phyloP scores from a whole-genome alignment of 768 basidiomycete genomes.

The Kwoniella dendrophila region DNA sequence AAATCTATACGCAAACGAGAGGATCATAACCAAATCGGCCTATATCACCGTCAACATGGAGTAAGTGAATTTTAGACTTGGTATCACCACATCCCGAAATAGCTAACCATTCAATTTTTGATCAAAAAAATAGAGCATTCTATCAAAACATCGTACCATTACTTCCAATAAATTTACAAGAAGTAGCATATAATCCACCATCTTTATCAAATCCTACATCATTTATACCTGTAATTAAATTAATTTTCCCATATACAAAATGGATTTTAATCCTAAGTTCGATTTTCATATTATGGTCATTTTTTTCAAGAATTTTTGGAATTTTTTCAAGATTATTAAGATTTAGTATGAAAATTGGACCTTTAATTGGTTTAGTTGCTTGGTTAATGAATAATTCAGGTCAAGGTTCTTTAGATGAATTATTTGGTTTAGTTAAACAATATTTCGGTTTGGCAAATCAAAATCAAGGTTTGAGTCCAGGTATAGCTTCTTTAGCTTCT shows the following conservation, averaged over 20 bases:
- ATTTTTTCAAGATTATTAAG: conserved; percentile 43
- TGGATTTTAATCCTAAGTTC: conserved; percentile 41
- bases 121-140: conserved; percentile 20
- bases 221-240: conserved; percentile 34
- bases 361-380: conserved; percentile 41
- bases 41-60: no score
- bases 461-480: conserved; percentile 16
- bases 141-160: conserved; percentile 21
- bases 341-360: conserved; percentile 41
- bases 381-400: conserved; percentile 48
- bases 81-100: no score
- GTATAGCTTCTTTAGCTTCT: conserved; percentile 32
- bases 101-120: no score
- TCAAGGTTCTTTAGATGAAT: conserved; percentile 43
- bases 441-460: conserved; percentile 25
- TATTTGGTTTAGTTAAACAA: conserved; percentile 36
- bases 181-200: conserved; percentile 35
- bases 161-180: conserved; percentile 35
- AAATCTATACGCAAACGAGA: no score
- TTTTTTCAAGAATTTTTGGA: conserved; percentile 33
- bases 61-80: no score
- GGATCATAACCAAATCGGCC: no score
- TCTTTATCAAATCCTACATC: conserved; percentile 33
- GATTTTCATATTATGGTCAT: conserved; percentile 42
- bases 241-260: conserved; percentile 31